Conservation (phyloP, 2,329 filamentous ascomycete genomes). For the Trichoderma guizhouense region DNA sequence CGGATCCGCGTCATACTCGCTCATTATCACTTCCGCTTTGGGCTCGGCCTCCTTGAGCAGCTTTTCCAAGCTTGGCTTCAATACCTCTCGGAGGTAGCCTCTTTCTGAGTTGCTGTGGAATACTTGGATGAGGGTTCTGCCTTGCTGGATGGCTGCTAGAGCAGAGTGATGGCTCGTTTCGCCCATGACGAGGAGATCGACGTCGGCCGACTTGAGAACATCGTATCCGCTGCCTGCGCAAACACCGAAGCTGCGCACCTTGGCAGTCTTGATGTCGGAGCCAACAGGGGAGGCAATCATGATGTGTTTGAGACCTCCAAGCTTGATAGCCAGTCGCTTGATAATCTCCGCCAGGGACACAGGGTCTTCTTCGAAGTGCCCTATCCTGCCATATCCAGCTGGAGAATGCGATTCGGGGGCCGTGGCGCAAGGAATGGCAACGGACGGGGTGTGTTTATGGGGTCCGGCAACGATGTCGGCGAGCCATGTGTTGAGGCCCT, state of each 20-base stretch:
- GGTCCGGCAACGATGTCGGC: constrained; percentile 73
- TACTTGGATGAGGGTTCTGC: constrained; percentile 75
- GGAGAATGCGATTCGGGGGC: constrained; percentile 43
- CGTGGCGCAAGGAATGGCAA: constrained; percentile 44
- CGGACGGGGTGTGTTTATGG: constrained; percentile 37
- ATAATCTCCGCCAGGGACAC: constrained; percentile 45
- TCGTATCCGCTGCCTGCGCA: constrained; percentile 86
- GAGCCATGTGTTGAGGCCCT: constrained; percentile 91
- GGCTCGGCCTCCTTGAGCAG: constrained; percentile 49
- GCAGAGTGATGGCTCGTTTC: constrained; percentile 94
- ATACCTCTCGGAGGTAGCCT: constrained; percentile 69
- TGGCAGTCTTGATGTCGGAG: constrained; percentile 32
- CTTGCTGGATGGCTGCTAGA: constrained; percentile 78
- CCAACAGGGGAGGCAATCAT: constrained; percentile 54
- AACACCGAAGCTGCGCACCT: constrained; percentile 70
- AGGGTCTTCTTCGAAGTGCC: constrained; percentile 37
- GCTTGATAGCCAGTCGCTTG: constrained; percentile 57
- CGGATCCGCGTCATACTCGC: constrained; percentile 79
- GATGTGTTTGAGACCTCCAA: constrained; percentile 60
- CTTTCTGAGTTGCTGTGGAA: constrained; percentile 95
- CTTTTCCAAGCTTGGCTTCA: constrained; percentile 63
- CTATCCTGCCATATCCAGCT: constrained; percentile 52
- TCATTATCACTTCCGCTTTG: constrained; percentile 66
- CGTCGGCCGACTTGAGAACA: constrained; percentile 65
- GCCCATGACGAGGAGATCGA: constrained; percentile 84